A percentile compares a stretch with the other conserved stretches of the same genome.
These are phyloP conservation scores for Xylariaceae sp. DNA, from an alignment of 2,329 filamentous ascomycete genomes.

Conservation along the genomic window DNA sequence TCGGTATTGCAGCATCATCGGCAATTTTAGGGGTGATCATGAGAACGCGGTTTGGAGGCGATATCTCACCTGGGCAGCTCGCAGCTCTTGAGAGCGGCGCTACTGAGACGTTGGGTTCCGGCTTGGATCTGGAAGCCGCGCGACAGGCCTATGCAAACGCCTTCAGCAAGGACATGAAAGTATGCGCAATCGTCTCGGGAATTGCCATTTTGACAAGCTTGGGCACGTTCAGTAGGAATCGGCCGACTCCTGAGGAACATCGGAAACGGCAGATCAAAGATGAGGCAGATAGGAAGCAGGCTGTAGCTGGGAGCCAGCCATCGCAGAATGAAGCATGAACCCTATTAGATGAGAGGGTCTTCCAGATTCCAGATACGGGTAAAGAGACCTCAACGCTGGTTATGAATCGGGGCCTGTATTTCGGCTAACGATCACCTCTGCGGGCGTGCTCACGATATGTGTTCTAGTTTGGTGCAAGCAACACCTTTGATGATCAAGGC, in stretches of 20 bases:
- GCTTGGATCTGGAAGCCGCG: conserved; percentile 27
- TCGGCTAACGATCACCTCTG: too few species aligned
- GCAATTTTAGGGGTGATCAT: conserved; percentile 37
- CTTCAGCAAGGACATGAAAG: conserved; percentile 43
- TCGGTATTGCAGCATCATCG: conserved; percentile 50
- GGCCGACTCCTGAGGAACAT: conserved; percentile 24
- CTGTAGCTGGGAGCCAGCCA: not conserved
- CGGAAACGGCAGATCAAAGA: conserved; percentile 19
- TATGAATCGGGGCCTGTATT: too few species aligned
- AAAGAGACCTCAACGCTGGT: too few species aligned
- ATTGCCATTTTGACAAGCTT: conserved; percentile 36
- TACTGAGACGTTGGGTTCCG: not conserved
- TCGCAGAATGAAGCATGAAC: not conserved
- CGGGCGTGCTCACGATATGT: too few species aligned
- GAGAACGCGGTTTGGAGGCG: conserved; percentile 23
- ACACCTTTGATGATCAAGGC: too few species aligned
- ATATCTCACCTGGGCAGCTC: conserved; percentile 25
- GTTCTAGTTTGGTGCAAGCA: too few species aligned
- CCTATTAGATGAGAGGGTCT: too few species aligned
- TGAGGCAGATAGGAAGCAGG: conserved; percentile 21
- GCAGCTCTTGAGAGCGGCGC: conserved; percentile 13
- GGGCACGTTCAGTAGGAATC: conserved; percentile 33
- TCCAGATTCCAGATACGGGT: too few species aligned
- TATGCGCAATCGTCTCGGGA: conserved; percentile 38
- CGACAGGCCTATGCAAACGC: conserved; percentile 38